These are phyloP conservation scores for Dactylellina drechsleri DNA, from an alignment of 2,329 filamentous ascomycete species.

Conservation along the genomic window DNA sequence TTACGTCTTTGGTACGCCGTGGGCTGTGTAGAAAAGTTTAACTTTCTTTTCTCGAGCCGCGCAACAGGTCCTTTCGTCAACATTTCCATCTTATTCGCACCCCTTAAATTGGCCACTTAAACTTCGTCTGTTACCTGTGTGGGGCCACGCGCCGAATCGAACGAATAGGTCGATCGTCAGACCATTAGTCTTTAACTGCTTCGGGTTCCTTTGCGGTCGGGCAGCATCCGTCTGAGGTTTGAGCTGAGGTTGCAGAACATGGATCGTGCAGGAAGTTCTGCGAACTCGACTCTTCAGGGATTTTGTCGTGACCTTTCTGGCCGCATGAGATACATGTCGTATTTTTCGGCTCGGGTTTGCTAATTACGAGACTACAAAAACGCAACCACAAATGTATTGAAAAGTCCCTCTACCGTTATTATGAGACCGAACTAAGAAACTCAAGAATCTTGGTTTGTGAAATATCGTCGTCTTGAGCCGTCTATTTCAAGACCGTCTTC, in stretches of 20 bases:
- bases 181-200: conserved; percentile 6
- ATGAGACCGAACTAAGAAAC: too few relatives aligned
- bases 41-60: conserved; percentile 25
- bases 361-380: not conserved
- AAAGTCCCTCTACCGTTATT: too few relatives aligned
- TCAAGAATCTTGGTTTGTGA: too few relatives aligned
- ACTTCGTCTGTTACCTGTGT: conserved; percentile 29
- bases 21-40: conserved; percentile 27
- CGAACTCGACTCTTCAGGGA: not conserved
- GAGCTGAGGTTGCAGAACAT: conserved; percentile 43
- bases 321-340: not conserved
- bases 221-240: not conserved
- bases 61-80: not conserved
- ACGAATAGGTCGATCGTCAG: conserved; percentile 48
- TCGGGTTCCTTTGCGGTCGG: not conserved
- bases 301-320: not conserved
- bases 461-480: too few relatives aligned
- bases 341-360: not conserved
- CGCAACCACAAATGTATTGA: not conserved
- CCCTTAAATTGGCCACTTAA: conserved; percentile 40
- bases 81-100: conserved; percentile 2
- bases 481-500: too few relatives aligned
- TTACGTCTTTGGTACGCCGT: conserved; percentile 31
- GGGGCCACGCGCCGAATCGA: conserved; percentile 18
- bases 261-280: conserved; percentile 13